These are phyloP conservation scores for Pyricularia sp. DNA, from an alignment of 2,329 filamentous ascomycete species.

Conservation along the genomic window DNA sequence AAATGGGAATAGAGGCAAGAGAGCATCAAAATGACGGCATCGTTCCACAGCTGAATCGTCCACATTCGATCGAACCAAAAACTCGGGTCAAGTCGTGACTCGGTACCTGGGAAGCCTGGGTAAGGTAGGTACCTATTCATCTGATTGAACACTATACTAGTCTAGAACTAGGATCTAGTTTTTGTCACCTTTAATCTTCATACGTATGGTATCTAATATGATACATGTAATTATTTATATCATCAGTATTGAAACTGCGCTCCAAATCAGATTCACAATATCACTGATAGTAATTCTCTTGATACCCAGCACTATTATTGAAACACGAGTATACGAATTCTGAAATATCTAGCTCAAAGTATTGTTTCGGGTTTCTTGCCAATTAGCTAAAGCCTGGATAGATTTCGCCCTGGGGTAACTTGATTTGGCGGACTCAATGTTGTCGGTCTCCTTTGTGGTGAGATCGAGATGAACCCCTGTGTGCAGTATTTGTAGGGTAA, in stretches of 20 bases:
- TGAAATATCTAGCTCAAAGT: neutral
- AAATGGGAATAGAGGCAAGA: neutral
- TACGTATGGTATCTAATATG: too few species aligned
- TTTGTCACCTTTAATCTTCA: neutral
- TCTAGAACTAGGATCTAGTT: too few species aligned
- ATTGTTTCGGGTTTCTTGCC: neutral
- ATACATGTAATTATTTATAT: too few species aligned
- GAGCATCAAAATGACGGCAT: neutral
- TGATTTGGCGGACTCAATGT: too few species aligned
- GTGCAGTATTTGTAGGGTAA: neutral
- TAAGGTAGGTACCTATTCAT: neutral
- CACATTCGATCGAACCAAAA: neutral
- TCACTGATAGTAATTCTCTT: neutral
- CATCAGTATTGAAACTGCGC: too few species aligned
- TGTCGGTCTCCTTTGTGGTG: too few species aligned
- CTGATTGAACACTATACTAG: too few species aligned
- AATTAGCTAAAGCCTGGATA: too few species aligned
- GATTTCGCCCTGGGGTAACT: too few species aligned
- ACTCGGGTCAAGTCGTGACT: neutral
- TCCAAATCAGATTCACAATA: neutral
- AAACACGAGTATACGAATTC: neutral
- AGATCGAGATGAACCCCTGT: too few species aligned
- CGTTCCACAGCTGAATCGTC: neutral
- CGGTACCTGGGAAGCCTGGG: too few species aligned
- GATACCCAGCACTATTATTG: neutral